Conservation (phyloP, 306 rosid genomes). For the Calophaca sinica region DNA sequence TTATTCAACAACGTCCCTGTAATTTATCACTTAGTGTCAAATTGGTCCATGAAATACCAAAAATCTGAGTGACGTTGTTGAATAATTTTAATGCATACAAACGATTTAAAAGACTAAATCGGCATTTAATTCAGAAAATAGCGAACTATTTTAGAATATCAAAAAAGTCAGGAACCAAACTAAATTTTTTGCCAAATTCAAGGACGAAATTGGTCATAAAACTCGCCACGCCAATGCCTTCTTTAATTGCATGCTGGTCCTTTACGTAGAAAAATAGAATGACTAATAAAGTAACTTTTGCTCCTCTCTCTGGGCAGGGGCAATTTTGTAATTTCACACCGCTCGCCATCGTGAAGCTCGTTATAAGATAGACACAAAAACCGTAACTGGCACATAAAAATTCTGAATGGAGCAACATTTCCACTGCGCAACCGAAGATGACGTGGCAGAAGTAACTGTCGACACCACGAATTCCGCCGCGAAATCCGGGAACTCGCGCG, state of each 20-base stretch:
- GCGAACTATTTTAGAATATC: too few species aligned
- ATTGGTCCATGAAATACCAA: too few species aligned
- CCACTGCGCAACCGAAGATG: constrained; percentile 49
- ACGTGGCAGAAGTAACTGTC: constrained; percentile 18
- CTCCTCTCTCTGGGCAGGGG: constrained; percentile 6
- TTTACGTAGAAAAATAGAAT: constrained; percentile 50
- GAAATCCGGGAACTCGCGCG: background rate
- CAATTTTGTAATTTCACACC: constrained; percentile 1
- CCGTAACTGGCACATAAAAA: background rate
- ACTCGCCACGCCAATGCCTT: background rate
- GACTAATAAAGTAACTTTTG: constrained; percentile 1
- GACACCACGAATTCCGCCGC: constrained; percentile 4
- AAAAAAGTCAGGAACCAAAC: too few species aligned
- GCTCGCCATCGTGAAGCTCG: background rate
- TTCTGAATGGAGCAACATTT: constrained; percentile 55
- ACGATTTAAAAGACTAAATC: too few species aligned
- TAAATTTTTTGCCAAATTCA: too few species aligned
- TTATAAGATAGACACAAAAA: background rate
- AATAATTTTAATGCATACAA: too few species aligned
- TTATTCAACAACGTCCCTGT: too few species aligned
- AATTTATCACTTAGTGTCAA: too few species aligned
- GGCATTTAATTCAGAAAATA: too few species aligned
- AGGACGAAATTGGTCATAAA: too few species aligned
- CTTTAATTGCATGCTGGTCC: constrained; percentile 51
- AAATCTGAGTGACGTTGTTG: too few species aligned